Conservation (phyloP, 2,329 filamentous ascomycete species). For the Cercospora beticola region DNA sequence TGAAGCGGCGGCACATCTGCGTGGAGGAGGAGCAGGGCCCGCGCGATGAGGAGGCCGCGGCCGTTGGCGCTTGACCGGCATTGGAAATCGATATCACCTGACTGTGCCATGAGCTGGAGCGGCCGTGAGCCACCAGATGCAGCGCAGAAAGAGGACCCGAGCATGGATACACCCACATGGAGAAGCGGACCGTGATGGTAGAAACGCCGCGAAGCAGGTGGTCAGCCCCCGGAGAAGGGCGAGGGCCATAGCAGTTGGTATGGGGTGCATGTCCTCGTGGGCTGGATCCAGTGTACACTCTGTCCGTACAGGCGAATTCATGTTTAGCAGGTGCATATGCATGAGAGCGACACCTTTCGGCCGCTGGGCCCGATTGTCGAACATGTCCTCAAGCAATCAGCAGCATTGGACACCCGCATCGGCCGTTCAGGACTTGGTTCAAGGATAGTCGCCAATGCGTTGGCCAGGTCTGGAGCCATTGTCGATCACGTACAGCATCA, state of each 20-base stretch:
- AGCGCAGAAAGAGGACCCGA: not conserved
- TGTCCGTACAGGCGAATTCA: not conserved
- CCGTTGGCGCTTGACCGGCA: not conserved
- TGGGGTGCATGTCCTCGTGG: not conserved
- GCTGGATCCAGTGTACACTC: not conserved
- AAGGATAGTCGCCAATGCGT: not conserved
- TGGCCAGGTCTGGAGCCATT: not conserved
- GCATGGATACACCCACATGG: not conserved
- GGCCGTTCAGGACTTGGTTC: not conserved
- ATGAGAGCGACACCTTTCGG: not conserved
- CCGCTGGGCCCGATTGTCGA: not conserved
- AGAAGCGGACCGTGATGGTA: not conserved
- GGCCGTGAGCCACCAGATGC: too few relatives aligned
- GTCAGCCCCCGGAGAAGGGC: not conserved
- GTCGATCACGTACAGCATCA: not conserved
- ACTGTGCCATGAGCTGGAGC: not conserved
- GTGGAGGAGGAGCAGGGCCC: not conserved
- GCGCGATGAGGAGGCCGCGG: not conserved
- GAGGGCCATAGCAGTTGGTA: not conserved
- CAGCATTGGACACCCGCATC: not conserved
- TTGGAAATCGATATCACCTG: not conserved
- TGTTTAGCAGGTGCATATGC: not conserved
- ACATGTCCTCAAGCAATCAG: not conserved
- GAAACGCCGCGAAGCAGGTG: not conserved
- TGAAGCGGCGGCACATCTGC: not conserved